Evolutionary conservation across 179 eudicot genomes (phyloP), one percentile per base, ranked within the genome.

Genomic region (Patellifolia procumbens): DNA sequence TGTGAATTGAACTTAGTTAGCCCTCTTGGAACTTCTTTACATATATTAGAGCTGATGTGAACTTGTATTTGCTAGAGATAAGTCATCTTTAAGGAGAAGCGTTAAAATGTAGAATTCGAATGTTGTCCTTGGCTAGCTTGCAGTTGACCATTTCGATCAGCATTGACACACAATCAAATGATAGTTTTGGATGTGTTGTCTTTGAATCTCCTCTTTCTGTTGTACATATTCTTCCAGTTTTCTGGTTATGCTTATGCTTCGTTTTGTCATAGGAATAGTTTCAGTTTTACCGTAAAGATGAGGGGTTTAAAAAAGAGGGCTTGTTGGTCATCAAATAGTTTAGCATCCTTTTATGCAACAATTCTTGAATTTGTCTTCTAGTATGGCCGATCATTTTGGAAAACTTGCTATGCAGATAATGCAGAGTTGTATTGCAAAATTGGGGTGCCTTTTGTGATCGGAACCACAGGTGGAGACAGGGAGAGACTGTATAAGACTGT

Each of bases 381-480:
- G 16, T 59, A 16, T 15, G 68, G n/a, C 59, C 76, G 35, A 77
- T 71, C 35, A 26, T 68, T 61, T 52, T n/a, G 20, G 12, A 5
- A 48, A 19, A 55, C 42, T 35, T 31, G 17, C 63, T 74, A 3
- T 79, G 83, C 88, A 81, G 84, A 73, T 62, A 91, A 91, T 73
- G 97, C 93, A 34, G 97, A 89, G 72, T 48, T 93, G 77, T 93
- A 93, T 80, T 86, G 89, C 89, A 94, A 88, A 86, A 83, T 90
- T 51, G 98, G 98, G 62, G 96, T 94, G 70, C 97, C 98, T n/a
- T 94, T 94, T 90, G 98, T 92, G 39, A 88, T 94, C 87, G 98
- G 97, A 77, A 93, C 98, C 68, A 94, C 98, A 68, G 98, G 98
- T 73, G 98, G 98, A 78, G 96, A 94, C 77, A 88, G 97, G 84